Evolutionary conservation across 2,329 filamentous ascomycete genomes (phyloP).

Genomic region (Penicillium sp.): DNA sequence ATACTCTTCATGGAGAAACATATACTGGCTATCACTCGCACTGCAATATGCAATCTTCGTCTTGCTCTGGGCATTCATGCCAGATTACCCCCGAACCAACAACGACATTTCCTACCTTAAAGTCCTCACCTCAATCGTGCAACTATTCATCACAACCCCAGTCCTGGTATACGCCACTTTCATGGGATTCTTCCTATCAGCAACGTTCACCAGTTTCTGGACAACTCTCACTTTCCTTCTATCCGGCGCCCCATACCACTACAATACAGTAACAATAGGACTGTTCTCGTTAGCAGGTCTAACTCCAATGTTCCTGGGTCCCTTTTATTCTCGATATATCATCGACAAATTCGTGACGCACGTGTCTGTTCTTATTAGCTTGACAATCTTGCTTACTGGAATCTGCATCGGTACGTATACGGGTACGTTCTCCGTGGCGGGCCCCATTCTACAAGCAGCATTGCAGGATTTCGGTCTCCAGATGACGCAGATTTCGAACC

Average conservation of each 20-base stretch:
- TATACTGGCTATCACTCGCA: conserved; percentile 76
- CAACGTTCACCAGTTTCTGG: conserved; percentile 69
- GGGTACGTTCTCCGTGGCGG: conserved; percentile 66
- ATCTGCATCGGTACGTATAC: conserved; percentile 69
- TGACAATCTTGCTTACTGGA: conserved; percentile 60
- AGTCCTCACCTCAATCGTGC: conserved; percentile 65
- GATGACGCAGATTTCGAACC: conserved; percentile 68
- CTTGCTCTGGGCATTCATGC: conserved; percentile 72
- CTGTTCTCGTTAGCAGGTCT: conserved; percentile 79
- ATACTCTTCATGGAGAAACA: conserved; percentile 71
- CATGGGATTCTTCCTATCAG: conserved; percentile 62
- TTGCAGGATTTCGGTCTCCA: conserved; percentile 72
- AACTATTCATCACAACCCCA: conserved; percentile 65
- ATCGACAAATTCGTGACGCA: conserved; percentile 71
- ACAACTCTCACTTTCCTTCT: conserved; percentile 80
- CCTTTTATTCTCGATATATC: conserved; percentile 68
- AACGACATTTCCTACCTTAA: conserved; percentile 64
- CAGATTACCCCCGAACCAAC: conserved; percentile 77
- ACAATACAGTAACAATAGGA: conserved; percentile 68
- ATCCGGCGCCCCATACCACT: conserved; percentile 67
- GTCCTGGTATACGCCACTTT: conserved; percentile 69
- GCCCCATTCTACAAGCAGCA: conserved; percentile 71
- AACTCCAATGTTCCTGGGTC: conserved; percentile 65
- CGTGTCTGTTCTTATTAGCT: conserved; percentile 65
- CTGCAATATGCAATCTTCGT: conserved; percentile 68